These are phyloP conservation scores for Cyphellophora europaea DNA, from an alignment of 2,329 filamentous ascomycete species.

Conservation along the genomic window DNA sequence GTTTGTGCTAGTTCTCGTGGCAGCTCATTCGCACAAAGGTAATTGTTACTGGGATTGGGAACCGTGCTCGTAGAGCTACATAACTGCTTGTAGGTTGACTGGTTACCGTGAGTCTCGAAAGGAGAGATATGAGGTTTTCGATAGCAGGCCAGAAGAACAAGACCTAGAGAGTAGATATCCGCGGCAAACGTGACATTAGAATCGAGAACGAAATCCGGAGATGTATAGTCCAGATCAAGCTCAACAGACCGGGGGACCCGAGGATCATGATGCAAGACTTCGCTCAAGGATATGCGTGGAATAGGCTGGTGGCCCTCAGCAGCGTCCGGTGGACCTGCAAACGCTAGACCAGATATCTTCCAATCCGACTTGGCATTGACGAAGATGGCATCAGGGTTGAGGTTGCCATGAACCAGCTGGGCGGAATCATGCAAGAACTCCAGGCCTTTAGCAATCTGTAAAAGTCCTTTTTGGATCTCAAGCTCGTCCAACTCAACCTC, in stretches of 20 bases:
- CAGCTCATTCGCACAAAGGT: conserved; percentile 67
- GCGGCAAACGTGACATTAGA: conserved; percentile 73
- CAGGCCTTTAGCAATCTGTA: conserved; percentile 87
- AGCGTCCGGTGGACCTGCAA: conserved; percentile 71
- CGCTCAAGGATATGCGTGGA: conserved; percentile 69
- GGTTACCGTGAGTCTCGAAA: conserved; percentile 68
- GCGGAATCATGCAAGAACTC: conserved; percentile 96
- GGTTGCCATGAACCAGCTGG: conserved; percentile 83
- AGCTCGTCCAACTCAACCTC: conserved; percentile 93
- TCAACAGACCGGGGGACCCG: conserved; percentile 75
- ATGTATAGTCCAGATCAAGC: conserved; percentile 84
- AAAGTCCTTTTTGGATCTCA: conserved; percentile 90
- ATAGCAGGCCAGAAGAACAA: conserved; percentile 82
- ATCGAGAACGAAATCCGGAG: conserved; percentile 89
- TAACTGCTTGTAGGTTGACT: conserved; percentile 75
- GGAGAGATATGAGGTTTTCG: conserved; percentile 90
- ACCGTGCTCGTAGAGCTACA: conserved; percentile 71
- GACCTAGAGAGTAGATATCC: conserved; percentile 88
- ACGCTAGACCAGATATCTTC: conserved; percentile 94
- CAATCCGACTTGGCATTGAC: conserved; percentile 97
- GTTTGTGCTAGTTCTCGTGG: conserved; percentile 73
- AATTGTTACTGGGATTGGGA: conserved; percentile 74
- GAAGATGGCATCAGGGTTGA: conserved; percentile 87
- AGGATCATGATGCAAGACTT: conserved; percentile 76
- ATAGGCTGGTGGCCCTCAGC: conserved; percentile 68